A percentile compares a stretch with the other conserved stretches of the same genome.
Conservation (phyloP, 495 filamentous ascomycete species). For the Xylaria intraflava region DNA sequence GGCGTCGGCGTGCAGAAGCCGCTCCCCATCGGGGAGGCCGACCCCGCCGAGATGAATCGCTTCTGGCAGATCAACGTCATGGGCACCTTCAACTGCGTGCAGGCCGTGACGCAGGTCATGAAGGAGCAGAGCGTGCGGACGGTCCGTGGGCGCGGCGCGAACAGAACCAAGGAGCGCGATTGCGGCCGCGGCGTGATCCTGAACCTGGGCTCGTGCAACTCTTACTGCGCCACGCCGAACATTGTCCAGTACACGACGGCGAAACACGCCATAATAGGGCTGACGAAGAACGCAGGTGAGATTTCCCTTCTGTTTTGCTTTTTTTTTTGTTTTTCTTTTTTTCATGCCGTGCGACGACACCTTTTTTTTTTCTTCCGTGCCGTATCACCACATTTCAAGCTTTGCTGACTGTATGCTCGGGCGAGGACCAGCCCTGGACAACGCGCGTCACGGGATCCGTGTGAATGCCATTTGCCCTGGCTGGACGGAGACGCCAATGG, state of each 20-base stretch:
- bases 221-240: constrained; percentile 24
- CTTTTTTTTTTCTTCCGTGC: no score
- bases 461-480: constrained; percentile 41
- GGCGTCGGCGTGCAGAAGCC: constrained; percentile 6
- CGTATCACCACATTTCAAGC: background rate
- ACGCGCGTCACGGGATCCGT: constrained; percentile 28
- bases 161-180: constrained; percentile 9
- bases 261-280: constrained; percentile 44
- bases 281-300: constrained; percentile 40
- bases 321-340: background rate
- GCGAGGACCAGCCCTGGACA: constrained; percentile 23
- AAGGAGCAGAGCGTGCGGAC: constrained; percentile 26
- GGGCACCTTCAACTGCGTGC: constrained; percentile 11
- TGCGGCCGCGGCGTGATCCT: constrained; percentile 37
- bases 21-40: background rate
- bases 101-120: constrained; percentile 19
- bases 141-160: constrained; percentile 53
- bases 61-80: constrained; percentile 16
- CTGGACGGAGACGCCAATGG: constrained; percentile 38
- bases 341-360: no score
- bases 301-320: background rate
- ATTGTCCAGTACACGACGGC: constrained; percentile 37
- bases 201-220: constrained; percentile 40
- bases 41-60: constrained; percentile 11
- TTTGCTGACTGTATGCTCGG: background rate